These are phyloP conservation scores for Anthracocystis walkeri DNA, from an alignment of 1,284 basidiomycete species.

Conservation along the genomic window DNA sequence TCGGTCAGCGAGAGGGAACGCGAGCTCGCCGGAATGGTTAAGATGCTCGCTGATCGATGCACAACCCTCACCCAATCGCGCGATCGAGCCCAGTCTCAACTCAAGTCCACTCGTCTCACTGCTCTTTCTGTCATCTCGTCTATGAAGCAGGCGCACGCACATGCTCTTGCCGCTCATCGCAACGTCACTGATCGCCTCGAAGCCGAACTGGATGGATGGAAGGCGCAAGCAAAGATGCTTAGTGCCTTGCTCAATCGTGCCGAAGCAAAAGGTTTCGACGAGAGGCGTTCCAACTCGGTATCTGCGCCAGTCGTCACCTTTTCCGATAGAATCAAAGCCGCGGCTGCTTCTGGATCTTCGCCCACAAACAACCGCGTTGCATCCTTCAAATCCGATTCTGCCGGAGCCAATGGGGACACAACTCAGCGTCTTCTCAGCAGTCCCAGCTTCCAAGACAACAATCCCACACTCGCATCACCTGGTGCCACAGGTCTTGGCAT, in stretches of 20 bases:
- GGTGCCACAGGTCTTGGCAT: conserved; percentile 42
- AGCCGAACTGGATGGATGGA: conserved; percentile 65
- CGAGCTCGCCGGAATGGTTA: conserved; percentile 56
- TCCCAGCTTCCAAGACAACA: conserved; percentile 34
- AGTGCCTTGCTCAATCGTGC: conserved; percentile 60
- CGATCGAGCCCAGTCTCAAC: conserved; percentile 41
- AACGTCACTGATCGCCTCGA: conserved; percentile 59
- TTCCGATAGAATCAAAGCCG: conserved; percentile 36
- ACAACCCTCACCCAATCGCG: conserved; percentile 35
- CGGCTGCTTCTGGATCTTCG: conserved; percentile 27
- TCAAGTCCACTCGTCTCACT: conserved; percentile 61
- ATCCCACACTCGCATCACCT: conserved; percentile 6
- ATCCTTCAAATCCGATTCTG: conserved; percentile 31
- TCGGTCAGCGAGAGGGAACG: conserved; percentile 40
- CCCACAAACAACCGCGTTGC: conserved; percentile 32
- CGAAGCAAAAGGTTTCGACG: conserved; percentile 51
- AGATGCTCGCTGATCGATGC: conserved; percentile 43
- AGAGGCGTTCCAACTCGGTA: conserved; percentile 26
- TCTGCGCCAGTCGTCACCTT: conserved; percentile 29
- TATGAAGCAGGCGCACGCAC: conserved; percentile 59
- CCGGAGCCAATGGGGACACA: conserved; percentile 12
- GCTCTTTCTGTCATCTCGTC: conserved; percentile 65
- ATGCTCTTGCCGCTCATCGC: conserved; percentile 58
- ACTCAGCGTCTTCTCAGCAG: conserved; percentile 31
- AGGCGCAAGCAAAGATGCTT: conserved; percentile 65